phyloP scores from a whole-genome alignment of 306 rosid species.

The Lablab purpureus region DNA sequence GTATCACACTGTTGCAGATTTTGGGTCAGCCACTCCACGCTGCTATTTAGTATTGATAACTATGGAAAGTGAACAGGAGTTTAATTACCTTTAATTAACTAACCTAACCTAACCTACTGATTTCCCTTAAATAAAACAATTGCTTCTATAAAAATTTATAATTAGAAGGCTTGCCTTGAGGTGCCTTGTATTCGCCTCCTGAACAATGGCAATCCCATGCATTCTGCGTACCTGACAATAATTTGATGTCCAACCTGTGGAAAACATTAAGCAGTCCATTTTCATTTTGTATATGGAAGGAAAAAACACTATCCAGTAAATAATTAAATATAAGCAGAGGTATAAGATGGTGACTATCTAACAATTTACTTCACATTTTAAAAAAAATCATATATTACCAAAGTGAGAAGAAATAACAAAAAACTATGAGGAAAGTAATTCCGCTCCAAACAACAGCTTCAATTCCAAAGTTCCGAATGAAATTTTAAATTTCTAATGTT shows the following conservation, averaged over 20 bases:
- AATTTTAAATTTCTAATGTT: background rate
- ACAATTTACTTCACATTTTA: background rate
- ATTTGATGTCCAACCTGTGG: conserved; percentile 97
- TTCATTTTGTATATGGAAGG: conserved; percentile 19
- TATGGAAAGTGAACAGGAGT: background rate
- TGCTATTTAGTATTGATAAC: background rate
- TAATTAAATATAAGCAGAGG: background rate
- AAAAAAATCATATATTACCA: background rate
- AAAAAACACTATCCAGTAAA: conserved; percentile 19
- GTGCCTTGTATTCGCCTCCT: conserved; percentile 94
- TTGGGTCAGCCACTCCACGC: background rate
- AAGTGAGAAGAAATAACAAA: conserved; percentile 5
- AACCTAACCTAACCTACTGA: conserved; percentile 31
- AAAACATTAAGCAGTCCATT: conserved; percentile 44
- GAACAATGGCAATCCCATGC: conserved; percentile 97
- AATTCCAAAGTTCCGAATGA: background rate
- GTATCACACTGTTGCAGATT: background rate
- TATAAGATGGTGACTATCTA: background rate
- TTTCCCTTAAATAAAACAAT: conserved; percentile 43
- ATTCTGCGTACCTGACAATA: conserved; percentile 80
- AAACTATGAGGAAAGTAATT: background rate
- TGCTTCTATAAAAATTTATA: conserved; percentile 44
- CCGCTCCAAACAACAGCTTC: conserved; percentile 22
- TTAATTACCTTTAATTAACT: conserved; percentile 23
- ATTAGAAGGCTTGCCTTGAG: conserved; percentile 81